These are phyloP conservation scores for Saccharomycopsis sp. DNA, from an alignment of 805 yeast species.

Conservation along the genomic window DNA sequence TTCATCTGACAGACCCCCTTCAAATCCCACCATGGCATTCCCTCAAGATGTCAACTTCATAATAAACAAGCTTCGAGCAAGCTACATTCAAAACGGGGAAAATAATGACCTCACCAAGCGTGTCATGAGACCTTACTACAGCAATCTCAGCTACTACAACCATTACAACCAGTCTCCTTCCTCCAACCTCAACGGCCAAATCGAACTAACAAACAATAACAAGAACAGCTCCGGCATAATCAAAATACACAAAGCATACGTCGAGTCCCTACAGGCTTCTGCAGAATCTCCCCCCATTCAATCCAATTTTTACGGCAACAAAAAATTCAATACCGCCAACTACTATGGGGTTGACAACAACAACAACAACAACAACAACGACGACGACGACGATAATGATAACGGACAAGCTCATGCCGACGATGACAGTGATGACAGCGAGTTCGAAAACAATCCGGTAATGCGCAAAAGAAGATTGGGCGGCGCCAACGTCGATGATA, in stretches of 20 bases:
- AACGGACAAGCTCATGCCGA: too few relatives aligned
- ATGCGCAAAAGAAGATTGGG: too few relatives aligned
- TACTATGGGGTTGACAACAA: neutral
- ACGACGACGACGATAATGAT: too few relatives aligned
- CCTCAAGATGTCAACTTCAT: conserved; percentile 19
- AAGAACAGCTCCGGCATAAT: conserved; percentile 6
- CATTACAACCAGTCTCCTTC: neutral
- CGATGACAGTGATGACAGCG: too few relatives aligned
- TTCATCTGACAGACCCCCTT: too few relatives aligned
- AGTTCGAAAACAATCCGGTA: too few relatives aligned
- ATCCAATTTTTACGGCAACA: conserved; percentile 14
- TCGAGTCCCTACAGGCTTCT: conserved; percentile 9
- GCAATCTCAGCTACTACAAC: conserved; percentile 7
- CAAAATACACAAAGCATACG: conserved; percentile 4
- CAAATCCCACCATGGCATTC: conserved; percentile 19
- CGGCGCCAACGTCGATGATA: too few relatives aligned
- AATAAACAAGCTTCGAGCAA: conserved; percentile 18
- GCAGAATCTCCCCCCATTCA: conserved; percentile 20
- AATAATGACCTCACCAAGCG: conserved; percentile 15
- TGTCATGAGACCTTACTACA: conserved; percentile 18
- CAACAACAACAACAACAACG: neutral
- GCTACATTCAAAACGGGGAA: conserved; percentile 6
- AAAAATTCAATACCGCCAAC: neutral
- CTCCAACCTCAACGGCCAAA: neutral
- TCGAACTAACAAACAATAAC: neutral